phyloP scores from a whole-genome alignment of 139 green algal species.

The Microglena sp. region DNA sequence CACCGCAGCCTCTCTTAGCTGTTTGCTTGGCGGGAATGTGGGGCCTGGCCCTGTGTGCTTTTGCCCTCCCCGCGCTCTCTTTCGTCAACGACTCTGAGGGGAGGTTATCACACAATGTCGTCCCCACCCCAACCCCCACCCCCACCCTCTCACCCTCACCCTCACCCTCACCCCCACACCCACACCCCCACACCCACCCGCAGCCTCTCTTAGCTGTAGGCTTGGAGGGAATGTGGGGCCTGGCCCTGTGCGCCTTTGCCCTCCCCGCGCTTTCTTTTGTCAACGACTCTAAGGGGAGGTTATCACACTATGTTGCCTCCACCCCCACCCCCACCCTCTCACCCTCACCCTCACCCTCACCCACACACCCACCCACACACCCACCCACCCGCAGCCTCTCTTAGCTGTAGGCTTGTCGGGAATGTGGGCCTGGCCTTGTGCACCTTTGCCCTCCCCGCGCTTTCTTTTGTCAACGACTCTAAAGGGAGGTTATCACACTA shows the following conservation, averaged over 20 bases:
- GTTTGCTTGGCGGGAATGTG: no score
- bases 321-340: no score
- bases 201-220: constrained; percentile 66
- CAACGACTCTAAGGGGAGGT: constrained; percentile 28
- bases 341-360: no score
- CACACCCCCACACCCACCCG: not conserved
- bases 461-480: constrained; percentile 30
- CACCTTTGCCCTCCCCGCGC: constrained; percentile 45
- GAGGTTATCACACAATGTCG: no score
- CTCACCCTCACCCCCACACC: no score
- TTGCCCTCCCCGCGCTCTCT: no score
- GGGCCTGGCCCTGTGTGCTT: no score
- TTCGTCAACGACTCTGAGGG: no score
- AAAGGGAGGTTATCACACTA: constrained; percentile 34
- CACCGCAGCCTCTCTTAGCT: constrained; percentile 50
- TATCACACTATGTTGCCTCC: no score
- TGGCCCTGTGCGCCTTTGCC: constrained; percentile 41
- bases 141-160: no score
- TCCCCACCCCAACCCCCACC: no score
- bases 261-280: constrained; percentile 51
- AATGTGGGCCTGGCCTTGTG: constrained; percentile 58
- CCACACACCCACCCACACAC: no score
- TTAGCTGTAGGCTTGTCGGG: constrained; percentile 73
- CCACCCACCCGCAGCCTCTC: constrained; percentile 36
- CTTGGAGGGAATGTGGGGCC: constrained; percentile 71